Conservation (phyloP, 441 rosid species). For the Populus trichocarpa region DNA sequence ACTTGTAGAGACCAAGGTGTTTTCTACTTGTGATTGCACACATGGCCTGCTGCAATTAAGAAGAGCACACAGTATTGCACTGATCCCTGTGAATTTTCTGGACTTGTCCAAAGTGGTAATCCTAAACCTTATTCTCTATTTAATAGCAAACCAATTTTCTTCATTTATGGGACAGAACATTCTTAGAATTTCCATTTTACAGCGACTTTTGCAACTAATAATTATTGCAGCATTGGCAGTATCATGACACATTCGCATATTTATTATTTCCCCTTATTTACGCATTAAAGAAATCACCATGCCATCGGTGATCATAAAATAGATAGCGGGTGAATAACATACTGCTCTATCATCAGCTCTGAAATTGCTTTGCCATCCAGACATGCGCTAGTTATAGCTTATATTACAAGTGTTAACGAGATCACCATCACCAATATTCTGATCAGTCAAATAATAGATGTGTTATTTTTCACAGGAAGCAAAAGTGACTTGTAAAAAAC, state of each 20-base stretch:
- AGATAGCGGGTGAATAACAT: no score
- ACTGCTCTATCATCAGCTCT: no score
- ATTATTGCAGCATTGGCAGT: no score
- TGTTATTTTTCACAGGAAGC: conserved; percentile 1
- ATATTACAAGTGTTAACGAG: background rate
- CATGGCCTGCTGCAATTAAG: background rate
- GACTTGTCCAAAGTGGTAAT: background rate
- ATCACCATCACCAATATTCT: background rate
- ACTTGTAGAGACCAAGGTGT: background rate
- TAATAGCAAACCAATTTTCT: background rate
- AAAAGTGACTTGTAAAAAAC: conserved; percentile 3
- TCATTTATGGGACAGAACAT: background rate
- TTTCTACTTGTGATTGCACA: no score
- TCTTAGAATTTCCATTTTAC: background rate
- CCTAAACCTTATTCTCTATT: background rate
- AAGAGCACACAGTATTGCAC: background rate
- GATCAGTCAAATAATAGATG: background rate
- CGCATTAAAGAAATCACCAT: no score
- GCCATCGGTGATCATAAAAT: no score
- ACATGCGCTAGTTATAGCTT: no score
- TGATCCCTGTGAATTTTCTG: background rate
- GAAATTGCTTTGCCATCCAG: no score
- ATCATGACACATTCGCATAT: no score
- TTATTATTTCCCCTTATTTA: no score
- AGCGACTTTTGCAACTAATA: no score